phyloP scores from a whole-genome alignment of 441 rosid species.

The Kokia cookei region DNA sequence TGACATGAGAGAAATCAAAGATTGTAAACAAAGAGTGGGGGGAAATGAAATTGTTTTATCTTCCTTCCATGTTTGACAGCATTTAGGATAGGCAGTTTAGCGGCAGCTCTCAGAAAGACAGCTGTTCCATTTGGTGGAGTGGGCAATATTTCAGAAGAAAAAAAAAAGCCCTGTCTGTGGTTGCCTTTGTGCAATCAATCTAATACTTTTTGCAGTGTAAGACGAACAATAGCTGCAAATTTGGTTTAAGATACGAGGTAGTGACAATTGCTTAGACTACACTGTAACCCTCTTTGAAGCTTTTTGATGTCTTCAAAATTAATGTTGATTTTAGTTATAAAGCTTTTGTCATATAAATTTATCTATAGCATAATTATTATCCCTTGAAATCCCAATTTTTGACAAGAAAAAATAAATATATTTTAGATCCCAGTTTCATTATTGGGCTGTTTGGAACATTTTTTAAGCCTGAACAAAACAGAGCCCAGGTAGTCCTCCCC shows the following conservation, averaged over 20 bases:
- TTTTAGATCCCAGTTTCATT: not conserved
- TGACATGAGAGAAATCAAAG: not conserved
- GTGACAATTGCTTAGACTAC: no score
- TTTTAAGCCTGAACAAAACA: not conserved
- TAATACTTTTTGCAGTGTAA: constrained; percentile 8
- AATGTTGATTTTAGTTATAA: not conserved
- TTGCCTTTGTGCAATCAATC: constrained; percentile 2
- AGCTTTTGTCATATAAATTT: not conserved
- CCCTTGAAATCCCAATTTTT: not conserved
- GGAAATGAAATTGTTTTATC: not conserved
- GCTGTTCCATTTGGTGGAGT: not conserved
- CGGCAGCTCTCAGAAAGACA: not conserved
- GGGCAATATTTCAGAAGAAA: not conserved
- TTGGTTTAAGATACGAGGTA: no score
- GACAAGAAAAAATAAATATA: no score
- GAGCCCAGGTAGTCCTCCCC: not conserved
- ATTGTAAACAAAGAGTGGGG: not conserved
- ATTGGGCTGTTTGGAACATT: not conserved
- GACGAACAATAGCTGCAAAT: not conserved
- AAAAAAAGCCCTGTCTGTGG: not conserved
- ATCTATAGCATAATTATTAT: not conserved
- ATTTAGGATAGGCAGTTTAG: not conserved
- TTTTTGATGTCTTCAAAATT: not conserved
- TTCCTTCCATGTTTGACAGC: not conserved
- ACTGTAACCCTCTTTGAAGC: not conserved